Evolutionary conservation across 768 basidiomycete species (phyloP).

Genomic region (Phanerodontia chrysosporium): DNA sequence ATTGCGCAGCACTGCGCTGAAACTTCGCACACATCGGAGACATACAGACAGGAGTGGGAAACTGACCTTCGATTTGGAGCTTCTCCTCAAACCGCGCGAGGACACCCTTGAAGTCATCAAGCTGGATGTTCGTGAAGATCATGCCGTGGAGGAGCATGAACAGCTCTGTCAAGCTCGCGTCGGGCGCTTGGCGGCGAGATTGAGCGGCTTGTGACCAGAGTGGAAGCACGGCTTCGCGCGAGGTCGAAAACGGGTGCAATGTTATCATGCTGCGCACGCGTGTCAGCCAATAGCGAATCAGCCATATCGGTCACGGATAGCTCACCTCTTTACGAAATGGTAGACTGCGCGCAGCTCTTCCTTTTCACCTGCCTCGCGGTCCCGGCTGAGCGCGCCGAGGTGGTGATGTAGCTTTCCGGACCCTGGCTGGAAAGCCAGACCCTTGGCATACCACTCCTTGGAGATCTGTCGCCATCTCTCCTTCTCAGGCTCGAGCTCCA

Average conservation of each 20-base stretch:
- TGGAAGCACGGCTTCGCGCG: slow-evolving; percentile 84
- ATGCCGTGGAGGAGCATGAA: slow-evolving; percentile 94
- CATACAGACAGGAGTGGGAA: background rate
- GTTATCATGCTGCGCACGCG: slow-evolving; percentile 71
- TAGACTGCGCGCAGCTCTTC: slow-evolving; percentile 87
- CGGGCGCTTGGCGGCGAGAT: slow-evolving; percentile 68
- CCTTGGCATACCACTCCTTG: slow-evolving; percentile 88
- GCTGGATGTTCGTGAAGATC: slow-evolving; percentile 92
- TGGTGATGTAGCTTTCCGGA: slow-evolving; percentile 94
- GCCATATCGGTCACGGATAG: background rate
- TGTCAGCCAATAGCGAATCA: background rate
- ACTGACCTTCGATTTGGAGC: slow-evolving; percentile 60
- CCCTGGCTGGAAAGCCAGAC: slow-evolving; percentile 87
- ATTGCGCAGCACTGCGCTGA: background rate
- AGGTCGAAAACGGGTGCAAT: slow-evolving; percentile 79
- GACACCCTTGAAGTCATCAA: slow-evolving; percentile 84
- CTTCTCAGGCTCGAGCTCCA: slow-evolving; percentile 87
- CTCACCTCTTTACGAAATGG: slow-evolving; percentile 90
- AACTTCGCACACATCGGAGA: slow-evolving; percentile 27
- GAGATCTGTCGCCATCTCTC: slow-evolving; percentile 90
- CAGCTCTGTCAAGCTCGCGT: slow-evolving; percentile 68
- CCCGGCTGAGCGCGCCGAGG: slow-evolving; percentile 81
- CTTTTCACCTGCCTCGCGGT: slow-evolving; percentile 71
- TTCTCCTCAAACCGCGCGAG: slow-evolving; percentile 86
- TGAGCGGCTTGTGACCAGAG: slow-evolving; percentile 82